phyloP scores from a whole-genome alignment of 176 grass and related monocot species.

The Miscanthus lutarioriparius region DNA sequence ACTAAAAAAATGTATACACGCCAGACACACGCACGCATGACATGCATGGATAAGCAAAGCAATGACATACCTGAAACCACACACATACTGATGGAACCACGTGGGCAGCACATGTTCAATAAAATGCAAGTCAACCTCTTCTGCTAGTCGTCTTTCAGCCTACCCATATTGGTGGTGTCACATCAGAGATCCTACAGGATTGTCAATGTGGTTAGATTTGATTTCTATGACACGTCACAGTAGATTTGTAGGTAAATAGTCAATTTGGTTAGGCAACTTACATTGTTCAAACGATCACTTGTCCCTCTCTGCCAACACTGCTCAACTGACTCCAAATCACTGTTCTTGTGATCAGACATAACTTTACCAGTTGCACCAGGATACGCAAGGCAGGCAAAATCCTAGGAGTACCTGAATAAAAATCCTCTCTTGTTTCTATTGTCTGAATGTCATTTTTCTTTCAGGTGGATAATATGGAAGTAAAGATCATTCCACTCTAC shows the following conservation, averaged over 20 bases:
- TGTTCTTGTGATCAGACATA: constrained; percentile 25
- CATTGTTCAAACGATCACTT: constrained; percentile 12
- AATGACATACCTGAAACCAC: constrained; percentile 34
- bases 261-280: constrained; percentile 51
- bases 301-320: constrained; percentile 34
- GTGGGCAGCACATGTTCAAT: constrained; percentile 39
- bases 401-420: background rate
- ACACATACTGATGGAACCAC: constrained; percentile 21
- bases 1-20: constrained; percentile 37
- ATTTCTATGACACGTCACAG: constrained; percentile 13
- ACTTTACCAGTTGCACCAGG: constrained; percentile 23
- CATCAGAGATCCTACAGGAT: constrained; percentile 42
- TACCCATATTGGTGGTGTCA: constrained; percentile 26
- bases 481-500: background rate
- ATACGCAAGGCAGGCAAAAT: constrained; percentile 21
- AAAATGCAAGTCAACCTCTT: constrained; percentile 44
- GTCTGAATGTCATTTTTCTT: background rate
- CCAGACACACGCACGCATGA: constrained; percentile 4
- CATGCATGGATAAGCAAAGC: constrained; percentile 16
- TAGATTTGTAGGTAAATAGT: constrained; percentile 42
- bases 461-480: background rate
- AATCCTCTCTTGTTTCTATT: background rate
- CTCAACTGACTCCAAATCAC: constrained; percentile 17
- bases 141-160: constrained; percentile 18
- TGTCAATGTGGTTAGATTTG: constrained; percentile 38